Base-by-base conservation (phyloP, 139 green algal genomes). In the Haematococcus lacustris region DNA sequence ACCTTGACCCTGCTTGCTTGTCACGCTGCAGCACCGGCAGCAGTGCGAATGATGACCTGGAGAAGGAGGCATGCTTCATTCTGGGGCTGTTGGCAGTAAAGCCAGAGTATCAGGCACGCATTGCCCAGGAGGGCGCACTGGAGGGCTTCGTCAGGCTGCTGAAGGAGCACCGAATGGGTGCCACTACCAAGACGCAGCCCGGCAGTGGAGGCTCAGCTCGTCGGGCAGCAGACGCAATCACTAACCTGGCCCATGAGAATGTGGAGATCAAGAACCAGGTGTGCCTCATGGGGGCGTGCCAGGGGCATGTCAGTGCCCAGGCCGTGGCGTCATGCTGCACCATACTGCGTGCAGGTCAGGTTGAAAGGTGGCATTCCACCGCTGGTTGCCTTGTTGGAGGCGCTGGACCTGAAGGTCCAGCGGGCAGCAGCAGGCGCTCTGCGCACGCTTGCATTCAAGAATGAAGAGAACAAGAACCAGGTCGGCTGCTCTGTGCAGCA, bases 361-460 rank as follows among this genome's bases (percentile, higher is more conserved):
- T 70, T 83, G 37, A 89, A 97, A 53, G 92, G 91, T 47, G 95
- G 91, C 78, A 96, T 99, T 66, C 91, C 93, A 4, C 92, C 93
- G 1, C 76, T 99, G 38, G 92, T 98, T 17, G 73, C 75, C 0
- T 81, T 99, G 60, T 79, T 98, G 30, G 86, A 92, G 50, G 85
- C 82, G 1, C 84, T 86, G 66, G 94, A 98, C 71, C 43, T 85
- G 51, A 98, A 98, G 81, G 73, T 78, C 25, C 90, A 97, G 73
- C 77, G 91, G 0, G 93, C 94, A 21, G 89, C 87, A 25, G 92
- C 92, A 25, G 89, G 90, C 5, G 88, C 91, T 1, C 78, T 99
- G 79, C 81, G 95, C 34, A 98, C 94, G 3, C 84, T 99, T 32
- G 95, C 95, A 0, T 99, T 99, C 85, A 98, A 98, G 73, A 98